phyloP scores from a whole-genome alignment of 805 yeast species.

The Starmerella vitae region DNA sequence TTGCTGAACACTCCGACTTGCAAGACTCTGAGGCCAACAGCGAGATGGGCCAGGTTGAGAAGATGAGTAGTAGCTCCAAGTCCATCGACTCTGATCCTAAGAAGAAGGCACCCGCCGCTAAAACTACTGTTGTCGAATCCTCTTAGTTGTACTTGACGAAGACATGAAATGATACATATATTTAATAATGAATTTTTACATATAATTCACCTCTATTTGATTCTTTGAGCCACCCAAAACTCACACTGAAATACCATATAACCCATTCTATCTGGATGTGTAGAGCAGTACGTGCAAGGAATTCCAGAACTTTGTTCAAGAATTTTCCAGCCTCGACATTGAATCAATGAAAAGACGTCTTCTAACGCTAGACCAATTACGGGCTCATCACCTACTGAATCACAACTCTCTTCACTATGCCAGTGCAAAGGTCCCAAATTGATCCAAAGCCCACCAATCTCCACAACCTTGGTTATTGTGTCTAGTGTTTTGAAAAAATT shows the following conservation, averaged over 20 bases:
- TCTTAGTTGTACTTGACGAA: neutral
- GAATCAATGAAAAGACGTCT: conserved; percentile 38
- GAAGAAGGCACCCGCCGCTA: neutral
- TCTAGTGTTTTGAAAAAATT: conserved; percentile 63
- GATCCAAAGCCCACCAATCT: conserved; percentile 53
- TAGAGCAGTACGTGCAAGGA: conserved; percentile 38
- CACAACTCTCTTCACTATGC: conserved; percentile 50
- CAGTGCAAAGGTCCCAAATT: conserved; percentile 62
- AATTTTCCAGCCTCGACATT: conserved; percentile 40
- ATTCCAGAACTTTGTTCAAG: conserved; percentile 33
- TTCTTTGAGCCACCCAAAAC: conserved; percentile 47
- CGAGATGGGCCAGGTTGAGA: conserved; percentile 7
- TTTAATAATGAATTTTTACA: neutral
- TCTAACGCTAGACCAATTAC: conserved; percentile 51
- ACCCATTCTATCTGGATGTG: conserved; percentile 39
- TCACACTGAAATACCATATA: conserved; percentile 48
- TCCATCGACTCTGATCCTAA: neutral
- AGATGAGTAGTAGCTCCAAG: neutral
- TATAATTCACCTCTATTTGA: neutral
- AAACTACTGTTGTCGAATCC: neutral
- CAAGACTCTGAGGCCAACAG: conserved; percentile 10
- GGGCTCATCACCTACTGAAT: conserved; percentile 17
- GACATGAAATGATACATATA: neutral
- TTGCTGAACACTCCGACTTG: conserved; percentile 17
- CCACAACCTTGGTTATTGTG: conserved; percentile 38